Conservation (phyloP, 768 basidiomycete species). For the Lactifluus volemus region DNA sequence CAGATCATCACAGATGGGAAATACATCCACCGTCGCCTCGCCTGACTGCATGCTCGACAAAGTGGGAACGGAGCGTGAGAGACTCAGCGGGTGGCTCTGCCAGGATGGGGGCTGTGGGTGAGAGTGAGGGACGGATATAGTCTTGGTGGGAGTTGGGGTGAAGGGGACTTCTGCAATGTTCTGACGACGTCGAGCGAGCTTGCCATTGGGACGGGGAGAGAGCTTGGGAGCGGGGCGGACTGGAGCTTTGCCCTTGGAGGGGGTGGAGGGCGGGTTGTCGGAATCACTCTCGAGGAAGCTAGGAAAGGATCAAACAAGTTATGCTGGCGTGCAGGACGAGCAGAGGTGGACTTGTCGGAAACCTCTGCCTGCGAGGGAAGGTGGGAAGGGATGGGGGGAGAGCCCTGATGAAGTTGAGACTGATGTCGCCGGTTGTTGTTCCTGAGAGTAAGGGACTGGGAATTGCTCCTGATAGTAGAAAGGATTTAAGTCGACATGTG, state of each 20-base stretch:
- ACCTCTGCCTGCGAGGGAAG: constrained; percentile 63
- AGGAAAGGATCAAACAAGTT: constrained; percentile 43
- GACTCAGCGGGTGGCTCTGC: constrained; percentile 16
- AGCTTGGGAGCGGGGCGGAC: constrained; percentile 33
- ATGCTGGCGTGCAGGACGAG: constrained; percentile 27
- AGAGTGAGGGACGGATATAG: constrained; percentile 43
- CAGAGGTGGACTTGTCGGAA: constrained; percentile 22
- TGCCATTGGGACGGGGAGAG: constrained; percentile 41
- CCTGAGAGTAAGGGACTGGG: constrained; percentile 33
- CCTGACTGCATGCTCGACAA: constrained; percentile 28
- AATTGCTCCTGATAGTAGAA: constrained; percentile 34
- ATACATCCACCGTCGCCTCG: constrained; percentile 30
- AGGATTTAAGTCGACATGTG: background rate
- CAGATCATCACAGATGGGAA: constrained; percentile 69
- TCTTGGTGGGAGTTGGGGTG: constrained; percentile 35
- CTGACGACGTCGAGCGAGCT: constrained; percentile 51
- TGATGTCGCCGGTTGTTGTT: constrained; percentile 38
- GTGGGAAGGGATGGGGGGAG: constrained; percentile 39
- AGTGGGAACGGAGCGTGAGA: constrained; percentile 46
- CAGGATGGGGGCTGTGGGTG: constrained; percentile 11
- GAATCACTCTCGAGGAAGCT: constrained; percentile 33
- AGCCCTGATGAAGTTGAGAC: constrained; percentile 45
- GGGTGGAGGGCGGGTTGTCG: constrained; percentile 27
- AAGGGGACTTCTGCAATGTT: constrained; percentile 24
- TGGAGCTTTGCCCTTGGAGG: constrained; percentile 22